A percentile compares a stretch with the other conserved stretches of the same genome.
phyloP scores from a whole-genome alignment of 1,284 basidiomycete species.

The Leccinum fallax region DNA sequence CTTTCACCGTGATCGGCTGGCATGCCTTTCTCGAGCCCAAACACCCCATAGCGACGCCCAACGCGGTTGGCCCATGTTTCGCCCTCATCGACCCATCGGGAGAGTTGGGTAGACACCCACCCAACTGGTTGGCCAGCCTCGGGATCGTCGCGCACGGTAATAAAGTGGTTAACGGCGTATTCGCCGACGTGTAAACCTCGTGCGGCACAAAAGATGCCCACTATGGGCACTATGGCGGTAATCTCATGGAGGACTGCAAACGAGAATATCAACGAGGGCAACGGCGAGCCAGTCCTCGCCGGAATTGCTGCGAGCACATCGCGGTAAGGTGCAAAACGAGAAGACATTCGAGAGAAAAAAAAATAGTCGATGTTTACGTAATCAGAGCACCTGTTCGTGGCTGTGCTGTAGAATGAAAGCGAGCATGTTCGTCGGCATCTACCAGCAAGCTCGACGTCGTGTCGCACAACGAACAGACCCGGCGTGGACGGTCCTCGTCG shows the following conservation, averaged over 20 bases:
- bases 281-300: conserved; percentile 65
- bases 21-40: conserved; percentile 72
- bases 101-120: conserved; percentile 46
- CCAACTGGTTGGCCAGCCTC: conserved; percentile 14
- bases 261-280: conserved; percentile 77
- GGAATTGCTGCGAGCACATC: conserved; percentile 59
- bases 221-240: conserved; percentile 80
- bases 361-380: conserved; percentile 19
- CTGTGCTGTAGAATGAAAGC: conserved; percentile 4
- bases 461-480: background rate
- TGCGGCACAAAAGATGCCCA: conserved; percentile 75
- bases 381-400: conserved; percentile 19
- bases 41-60: conserved; percentile 78
- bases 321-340: conserved; percentile 47
- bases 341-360: conserved; percentile 17
- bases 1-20: conserved; percentile 10
- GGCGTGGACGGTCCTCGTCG: background rate
- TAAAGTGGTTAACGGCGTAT: conserved; percentile 50
- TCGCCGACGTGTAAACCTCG: conserved; percentile 74
- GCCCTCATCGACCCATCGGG: conserved; percentile 74
- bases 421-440: conserved; percentile 16
- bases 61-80: conserved; percentile 71
- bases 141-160: conserved; percentile 4
- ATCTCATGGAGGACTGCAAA: conserved; percentile 88
- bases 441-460: conserved; percentile 9